Percentiles rank a stretch among this genome's conserved stretches.
Conservation (phyloP, 1,139 yeast species). For the Sugiyamaella pinicola region DNA sequence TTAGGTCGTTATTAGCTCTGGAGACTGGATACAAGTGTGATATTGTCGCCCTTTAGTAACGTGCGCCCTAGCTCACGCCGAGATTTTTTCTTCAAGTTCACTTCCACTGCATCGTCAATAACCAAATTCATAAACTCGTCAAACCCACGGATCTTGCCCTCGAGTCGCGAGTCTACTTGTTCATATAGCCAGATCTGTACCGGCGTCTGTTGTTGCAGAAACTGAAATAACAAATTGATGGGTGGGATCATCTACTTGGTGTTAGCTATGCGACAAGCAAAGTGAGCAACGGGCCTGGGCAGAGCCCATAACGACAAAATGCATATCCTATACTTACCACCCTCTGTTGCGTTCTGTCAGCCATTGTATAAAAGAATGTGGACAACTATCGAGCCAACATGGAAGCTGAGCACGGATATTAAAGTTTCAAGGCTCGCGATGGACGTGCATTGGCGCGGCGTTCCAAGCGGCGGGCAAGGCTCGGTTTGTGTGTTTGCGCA, state of each 20-base stretch:
- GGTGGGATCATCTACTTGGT: slow-evolving; percentile 69
- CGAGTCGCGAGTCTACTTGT: slow-evolving; percentile 74
- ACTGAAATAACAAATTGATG: slow-evolving; percentile 84
- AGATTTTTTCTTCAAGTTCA: slow-evolving; percentile 50
- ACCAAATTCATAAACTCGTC: slow-evolving; percentile 98
- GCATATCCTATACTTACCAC: slow-evolving; percentile 34
- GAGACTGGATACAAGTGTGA: slow-evolving; percentile 70
- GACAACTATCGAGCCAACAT: neutral
- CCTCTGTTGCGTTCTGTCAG: slow-evolving; percentile 44
- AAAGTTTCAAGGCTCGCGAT: neutral
- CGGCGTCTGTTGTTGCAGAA: slow-evolving; percentile 74
- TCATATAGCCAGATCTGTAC: slow-evolving; percentile 90
- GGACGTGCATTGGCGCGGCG: neutral
- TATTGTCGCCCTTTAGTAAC: slow-evolving; percentile 89
- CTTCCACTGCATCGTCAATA: slow-evolving; percentile 83
- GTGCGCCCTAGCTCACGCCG: slow-evolving; percentile 52
- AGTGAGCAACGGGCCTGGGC: too few species aligned
- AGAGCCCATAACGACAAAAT: slow-evolving; percentile 28
- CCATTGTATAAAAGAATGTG: neutral
- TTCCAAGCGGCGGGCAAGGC: neutral
- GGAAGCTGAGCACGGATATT: neutral
- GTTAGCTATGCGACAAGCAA: neutral
- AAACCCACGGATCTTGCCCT: slow-evolving; percentile 85
- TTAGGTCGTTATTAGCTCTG: slow-evolving; percentile 38
- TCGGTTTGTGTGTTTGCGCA: neutral